Evolutionary conservation across 2,329 filamentous ascomycete species (phyloP).

Genomic region (Trichoderma sp.): DNA sequence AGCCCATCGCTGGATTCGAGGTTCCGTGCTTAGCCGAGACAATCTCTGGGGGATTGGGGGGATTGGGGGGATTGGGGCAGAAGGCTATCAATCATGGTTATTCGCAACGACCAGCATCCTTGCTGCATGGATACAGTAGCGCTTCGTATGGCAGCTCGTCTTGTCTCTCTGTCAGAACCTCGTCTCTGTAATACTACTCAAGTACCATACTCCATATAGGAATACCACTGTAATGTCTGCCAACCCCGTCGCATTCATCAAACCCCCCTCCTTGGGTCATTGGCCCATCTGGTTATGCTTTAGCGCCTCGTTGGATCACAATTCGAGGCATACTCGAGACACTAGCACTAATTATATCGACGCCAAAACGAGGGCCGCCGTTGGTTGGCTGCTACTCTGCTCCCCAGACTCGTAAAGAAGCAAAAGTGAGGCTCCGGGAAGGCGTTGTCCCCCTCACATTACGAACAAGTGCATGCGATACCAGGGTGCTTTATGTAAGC

Average conservation of each 20-base stretch:
- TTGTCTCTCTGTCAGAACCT: background rate
- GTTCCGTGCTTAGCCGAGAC: background rate
- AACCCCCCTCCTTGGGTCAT: background rate
- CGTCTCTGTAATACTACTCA: no score
- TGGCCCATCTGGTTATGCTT: background rate
- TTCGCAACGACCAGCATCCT: background rate
- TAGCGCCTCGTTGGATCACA: slow-evolving; percentile 2
- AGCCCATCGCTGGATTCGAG: background rate
- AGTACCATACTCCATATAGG: no score
- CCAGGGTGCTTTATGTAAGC: background rate
- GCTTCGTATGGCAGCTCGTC: background rate
- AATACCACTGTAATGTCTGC: no score
- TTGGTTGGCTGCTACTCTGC: background rate
- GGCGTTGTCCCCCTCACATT: background rate
- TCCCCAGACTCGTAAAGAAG: background rate
- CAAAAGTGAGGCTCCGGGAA: background rate
- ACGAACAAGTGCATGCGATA: background rate
- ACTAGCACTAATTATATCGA: slow-evolving; percentile 2
- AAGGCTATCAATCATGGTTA: slow-evolving; percentile 6
- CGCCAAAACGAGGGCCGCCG: background rate
- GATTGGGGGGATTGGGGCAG: background rate
- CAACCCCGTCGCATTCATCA: slow-evolving; percentile 5
- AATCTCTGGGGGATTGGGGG: background rate
- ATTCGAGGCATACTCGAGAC: slow-evolving; percentile 6
- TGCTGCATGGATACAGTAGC: background rate